Conservation (phyloP, 805 yeast genomes). For the Ogataea nitratoaversa region DNA sequence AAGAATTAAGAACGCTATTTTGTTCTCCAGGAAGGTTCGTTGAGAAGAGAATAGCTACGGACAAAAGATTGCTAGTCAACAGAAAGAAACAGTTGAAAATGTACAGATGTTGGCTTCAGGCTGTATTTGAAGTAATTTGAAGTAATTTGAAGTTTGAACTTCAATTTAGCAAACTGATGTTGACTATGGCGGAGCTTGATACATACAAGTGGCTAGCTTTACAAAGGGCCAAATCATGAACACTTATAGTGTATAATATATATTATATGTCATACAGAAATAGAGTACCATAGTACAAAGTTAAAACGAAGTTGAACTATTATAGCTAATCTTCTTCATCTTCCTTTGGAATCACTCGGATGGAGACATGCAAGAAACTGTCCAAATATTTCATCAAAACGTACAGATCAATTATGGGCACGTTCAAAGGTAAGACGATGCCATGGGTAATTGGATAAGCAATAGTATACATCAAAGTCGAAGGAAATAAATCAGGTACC, state of each 20-base stretch:
- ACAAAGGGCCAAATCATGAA: no score
- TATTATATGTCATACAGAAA: not conserved
- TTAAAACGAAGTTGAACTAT: no score
- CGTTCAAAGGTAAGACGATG: conserved; percentile 40
- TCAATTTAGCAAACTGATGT: no score
- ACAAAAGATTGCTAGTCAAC: conserved; percentile 85
- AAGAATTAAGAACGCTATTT: conserved; percentile 76
- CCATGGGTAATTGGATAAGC: conserved; percentile 55
- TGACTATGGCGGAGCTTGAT: no score
- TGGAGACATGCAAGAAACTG: conserved; percentile 58
- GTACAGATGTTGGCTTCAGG: conserved; percentile 97
- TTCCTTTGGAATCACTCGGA: conserved; percentile 31
- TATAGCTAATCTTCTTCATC: not conserved
- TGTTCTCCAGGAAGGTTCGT: conserved; percentile 46
- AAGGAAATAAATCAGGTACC: conserved; percentile 46
- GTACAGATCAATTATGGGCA: conserved; percentile 45
- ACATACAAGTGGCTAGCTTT: no score
- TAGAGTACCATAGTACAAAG: no score
- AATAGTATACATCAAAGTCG: conserved; percentile 30
- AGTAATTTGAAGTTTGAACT: no score
- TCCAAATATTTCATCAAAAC: conserved; percentile 47
- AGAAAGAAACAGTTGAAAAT: conserved; percentile 88
- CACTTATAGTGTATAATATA: no score
- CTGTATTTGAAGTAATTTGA: conserved; percentile 60
- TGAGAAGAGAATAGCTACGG: conserved; percentile 81